phyloP scores from a whole-genome alignment of 2,329 filamentous ascomycete species.

The Dryadomyces quercivorus region DNA sequence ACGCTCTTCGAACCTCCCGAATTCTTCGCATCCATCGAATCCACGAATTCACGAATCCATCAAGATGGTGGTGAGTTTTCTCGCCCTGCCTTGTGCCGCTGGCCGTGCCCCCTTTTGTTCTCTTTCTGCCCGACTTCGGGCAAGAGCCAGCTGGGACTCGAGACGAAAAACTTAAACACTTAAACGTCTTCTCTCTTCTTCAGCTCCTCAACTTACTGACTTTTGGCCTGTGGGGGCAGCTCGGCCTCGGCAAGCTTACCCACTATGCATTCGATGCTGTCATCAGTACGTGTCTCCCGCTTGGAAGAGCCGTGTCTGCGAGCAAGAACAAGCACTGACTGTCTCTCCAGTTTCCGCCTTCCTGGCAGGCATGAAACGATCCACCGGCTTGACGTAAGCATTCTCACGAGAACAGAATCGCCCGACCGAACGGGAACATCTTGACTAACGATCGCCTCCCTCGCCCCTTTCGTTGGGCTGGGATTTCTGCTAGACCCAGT shows the following conservation, averaged over 20 bases:
- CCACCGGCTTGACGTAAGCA: slow-evolving; percentile 93
- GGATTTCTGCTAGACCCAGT: slow-evolving; percentile 50
- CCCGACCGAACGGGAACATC: too few species aligned
- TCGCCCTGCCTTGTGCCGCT: neutral
- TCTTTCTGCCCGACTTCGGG: slow-evolving; percentile 1
- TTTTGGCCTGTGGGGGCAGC: slow-evolving; percentile 61
- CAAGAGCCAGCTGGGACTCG: slow-evolving; percentile 20
- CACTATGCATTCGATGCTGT: slow-evolving; percentile 97
- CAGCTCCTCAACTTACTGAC: slow-evolving; percentile 57
- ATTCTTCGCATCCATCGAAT: neutral
- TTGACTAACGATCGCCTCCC: slow-evolving; percentile 32
- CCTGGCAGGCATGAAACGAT: slow-evolving; percentile 92
- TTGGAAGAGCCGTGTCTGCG: too few species aligned
- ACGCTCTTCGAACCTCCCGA: too few species aligned
- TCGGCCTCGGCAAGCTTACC: slow-evolving; percentile 83
- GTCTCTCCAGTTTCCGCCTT: slow-evolving; percentile 68
- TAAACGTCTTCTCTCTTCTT: slow-evolving; percentile 18
- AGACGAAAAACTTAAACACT: slow-evolving; percentile 17
- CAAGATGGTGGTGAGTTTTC: neutral
- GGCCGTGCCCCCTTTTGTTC: slow-evolving; percentile 2
- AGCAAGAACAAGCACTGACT: neutral
- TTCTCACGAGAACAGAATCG: too few species aligned
- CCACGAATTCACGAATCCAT: neutral
- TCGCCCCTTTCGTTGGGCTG: slow-evolving; percentile 7
- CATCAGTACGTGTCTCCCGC: slow-evolving; percentile 49